These are phyloP conservation scores for Lichtheimia corymbifera DNA, from an alignment of 371 early-diverging fungal species.

Conservation along the genomic window DNA sequence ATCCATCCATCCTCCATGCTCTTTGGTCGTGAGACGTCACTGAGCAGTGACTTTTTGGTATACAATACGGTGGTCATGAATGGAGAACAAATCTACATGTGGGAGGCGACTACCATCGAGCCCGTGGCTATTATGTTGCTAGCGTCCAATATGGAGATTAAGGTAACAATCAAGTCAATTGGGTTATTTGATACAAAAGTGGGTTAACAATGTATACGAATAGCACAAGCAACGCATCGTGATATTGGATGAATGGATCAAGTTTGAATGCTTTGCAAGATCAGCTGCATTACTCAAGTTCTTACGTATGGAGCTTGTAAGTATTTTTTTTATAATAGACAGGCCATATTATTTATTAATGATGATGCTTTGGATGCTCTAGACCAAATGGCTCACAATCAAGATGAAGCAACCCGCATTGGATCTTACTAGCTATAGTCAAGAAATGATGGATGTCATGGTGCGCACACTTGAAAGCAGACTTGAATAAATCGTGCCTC, in stretches of 20 bases:
- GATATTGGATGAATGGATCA: slow-evolving; percentile 64
- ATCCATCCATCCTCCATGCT: slow-evolving; percentile 68
- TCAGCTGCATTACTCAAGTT: slow-evolving; percentile 63
- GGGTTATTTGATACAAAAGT: not conserved
- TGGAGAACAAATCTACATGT: slow-evolving; percentile 48
- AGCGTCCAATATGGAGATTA: slow-evolving; percentile 54
- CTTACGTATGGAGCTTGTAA: slow-evolving; percentile 57
- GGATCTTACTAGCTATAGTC: slow-evolving; percentile 28
- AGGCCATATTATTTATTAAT: not conserved
- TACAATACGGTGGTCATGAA: slow-evolving; percentile 63
- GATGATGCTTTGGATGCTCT: not conserved
- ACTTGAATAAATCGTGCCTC: slow-evolving; percentile 1
- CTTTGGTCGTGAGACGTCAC: slow-evolving; percentile 27
- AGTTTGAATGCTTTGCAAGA: slow-evolving; percentile 62
- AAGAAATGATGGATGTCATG: slow-evolving; percentile 33
- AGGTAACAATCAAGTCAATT: slow-evolving; percentile 34
- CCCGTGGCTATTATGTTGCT: slow-evolving; percentile 56
- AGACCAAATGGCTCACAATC: slow-evolving; percentile 34
- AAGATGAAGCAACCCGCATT: slow-evolving; percentile 43
- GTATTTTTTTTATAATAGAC: not conserved
- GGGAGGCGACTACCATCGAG: slow-evolving; percentile 58
- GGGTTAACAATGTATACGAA: not conserved
- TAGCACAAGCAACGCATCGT: slow-evolving; percentile 60
- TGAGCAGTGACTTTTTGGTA: slow-evolving; percentile 47
- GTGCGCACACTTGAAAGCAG: slow-evolving; percentile 26